Base-by-base conservation (phyloP, 208 protist species). In the Sergeia podlipaevii region DNA sequence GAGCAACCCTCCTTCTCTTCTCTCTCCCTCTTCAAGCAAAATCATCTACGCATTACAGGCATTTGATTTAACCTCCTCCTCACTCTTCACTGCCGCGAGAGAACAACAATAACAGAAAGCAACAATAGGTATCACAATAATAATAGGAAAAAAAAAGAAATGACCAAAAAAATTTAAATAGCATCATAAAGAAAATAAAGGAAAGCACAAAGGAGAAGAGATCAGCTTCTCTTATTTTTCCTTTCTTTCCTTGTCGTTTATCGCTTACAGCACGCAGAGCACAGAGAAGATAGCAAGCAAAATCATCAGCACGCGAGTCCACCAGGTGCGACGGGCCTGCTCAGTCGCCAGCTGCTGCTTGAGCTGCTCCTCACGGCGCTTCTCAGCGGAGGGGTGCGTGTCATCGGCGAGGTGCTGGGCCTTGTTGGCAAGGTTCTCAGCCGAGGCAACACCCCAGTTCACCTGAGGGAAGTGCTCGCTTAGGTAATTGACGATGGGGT, bases 281-380 rank as follows among this genome's bases (percentile, higher is more conserved):
- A 91, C 45, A 24, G 70, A 75, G 51, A 91, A 85, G 53, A 91
- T 11, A 23, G 65, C 62, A 11, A 90, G 69, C 27, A 90, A 64
- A 10, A 71, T 71, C 54, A 87, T 57, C 42, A 91, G 64, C 24
- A 80, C 60, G 17, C 63, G 74, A 5, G 56, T 74, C 78, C 78
- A 91, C 83, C 79, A 91, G 26, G 61, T 62, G 7, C 77, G 69
- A 18, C 65, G 66, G 29, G 65, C 70, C 60, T 70, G 38, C 59
- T 85, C 78, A 2, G 29, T 48, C 34, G 74, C n/a, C 37, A 65
- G 3, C 39, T 71, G 34, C 42, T 54, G 36, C 61, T 70, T 56
- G 28, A 50, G 30, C 50, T 52, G 33, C 57, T 65, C 53, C 63
- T 55, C 36, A 49, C 55, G 67, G 11, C 61, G 61, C 52, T 64